phyloP scores from a whole-genome alignment of 2,329 filamentous ascomycete species.

The Alternaria sp. region DNA sequence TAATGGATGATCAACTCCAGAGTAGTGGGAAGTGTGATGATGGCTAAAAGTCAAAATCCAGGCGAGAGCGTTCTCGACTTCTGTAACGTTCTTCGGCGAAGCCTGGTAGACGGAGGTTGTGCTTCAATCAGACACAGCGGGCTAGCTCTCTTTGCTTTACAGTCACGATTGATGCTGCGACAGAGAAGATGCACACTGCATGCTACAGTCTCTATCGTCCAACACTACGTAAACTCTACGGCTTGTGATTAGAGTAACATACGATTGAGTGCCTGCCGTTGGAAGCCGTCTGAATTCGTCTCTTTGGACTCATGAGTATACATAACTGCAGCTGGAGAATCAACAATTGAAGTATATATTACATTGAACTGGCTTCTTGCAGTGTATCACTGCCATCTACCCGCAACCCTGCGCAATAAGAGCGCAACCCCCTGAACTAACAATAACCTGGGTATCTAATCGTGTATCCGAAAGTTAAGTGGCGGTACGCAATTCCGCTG shows the following conservation, averaged over 20 bases:
- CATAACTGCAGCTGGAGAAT: neutral
- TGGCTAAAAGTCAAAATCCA: neutral
- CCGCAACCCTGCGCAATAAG: neutral
- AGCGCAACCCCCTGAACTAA: neutral
- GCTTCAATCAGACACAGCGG: neutral
- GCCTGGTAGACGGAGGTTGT: neutral
- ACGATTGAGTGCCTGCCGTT: neutral
- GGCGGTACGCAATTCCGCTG: neutral
- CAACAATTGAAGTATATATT: neutral
- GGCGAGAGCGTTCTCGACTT: neutral
- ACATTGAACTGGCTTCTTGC: neutral
- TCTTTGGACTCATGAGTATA: neutral
- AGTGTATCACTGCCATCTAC: neutral
- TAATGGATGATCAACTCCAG: neutral
- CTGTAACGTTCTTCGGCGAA: neutral
- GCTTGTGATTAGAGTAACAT: neutral
- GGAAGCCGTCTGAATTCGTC: neutral
- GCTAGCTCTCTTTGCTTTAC: neutral
- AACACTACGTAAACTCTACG: neutral
- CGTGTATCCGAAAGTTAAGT: neutral
- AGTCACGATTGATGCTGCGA: neutral
- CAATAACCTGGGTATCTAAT: neutral
- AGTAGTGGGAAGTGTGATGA: neutral
- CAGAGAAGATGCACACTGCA: neutral
- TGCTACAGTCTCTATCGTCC: neutral